Percentiles rank a stretch among this genome's conserved stretches.
phyloP scores from a whole-genome alignment of 164 flowering plant genomes.

The Nymphaea colorata region DNA sequence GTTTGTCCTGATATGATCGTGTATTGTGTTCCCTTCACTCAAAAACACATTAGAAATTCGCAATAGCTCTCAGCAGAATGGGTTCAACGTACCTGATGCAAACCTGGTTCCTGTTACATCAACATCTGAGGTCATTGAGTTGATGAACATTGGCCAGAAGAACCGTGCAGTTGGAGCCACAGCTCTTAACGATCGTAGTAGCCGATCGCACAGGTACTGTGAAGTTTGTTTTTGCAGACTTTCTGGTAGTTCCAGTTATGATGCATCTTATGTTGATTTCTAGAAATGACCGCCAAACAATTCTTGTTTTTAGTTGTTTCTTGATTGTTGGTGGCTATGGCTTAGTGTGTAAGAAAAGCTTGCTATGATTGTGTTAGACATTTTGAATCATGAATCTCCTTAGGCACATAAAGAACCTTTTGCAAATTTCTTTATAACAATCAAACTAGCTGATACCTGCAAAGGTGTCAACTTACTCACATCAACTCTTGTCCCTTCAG shows the following conservation, averaged over 20 bases:
- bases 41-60: conserved; percentile 80
- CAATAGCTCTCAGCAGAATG: conserved; percentile 71
- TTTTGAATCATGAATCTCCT: too few species aligned
- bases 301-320: not conserved
- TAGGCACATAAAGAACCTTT: too few species aligned
- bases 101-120: conserved; percentile 79
- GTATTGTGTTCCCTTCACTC: conserved; percentile 35
- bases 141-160: conserved; percentile 89
- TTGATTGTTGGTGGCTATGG: conserved; percentile 44
- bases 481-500: too few species aligned
- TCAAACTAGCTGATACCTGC: too few species aligned
- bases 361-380: too few species aligned
- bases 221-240: not conserved
- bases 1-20: not conserved
- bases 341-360: too few species aligned
- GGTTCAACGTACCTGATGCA: conserved; percentile 94
- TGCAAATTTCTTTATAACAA: too few species aligned
- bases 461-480: too few species aligned
- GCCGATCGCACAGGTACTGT: conserved; percentile 93
- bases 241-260: not conserved
- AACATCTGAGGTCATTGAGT: conserved; percentile 73
- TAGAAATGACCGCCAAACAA: not conserved
- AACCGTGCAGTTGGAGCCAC: conserved; percentile 96
- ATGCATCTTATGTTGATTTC: not conserved
- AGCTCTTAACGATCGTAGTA: conserved; percentile 95